phyloP scores from a whole-genome alignment of 495 filamentous ascomycete species.

The Penicillium maclennaniae region DNA sequence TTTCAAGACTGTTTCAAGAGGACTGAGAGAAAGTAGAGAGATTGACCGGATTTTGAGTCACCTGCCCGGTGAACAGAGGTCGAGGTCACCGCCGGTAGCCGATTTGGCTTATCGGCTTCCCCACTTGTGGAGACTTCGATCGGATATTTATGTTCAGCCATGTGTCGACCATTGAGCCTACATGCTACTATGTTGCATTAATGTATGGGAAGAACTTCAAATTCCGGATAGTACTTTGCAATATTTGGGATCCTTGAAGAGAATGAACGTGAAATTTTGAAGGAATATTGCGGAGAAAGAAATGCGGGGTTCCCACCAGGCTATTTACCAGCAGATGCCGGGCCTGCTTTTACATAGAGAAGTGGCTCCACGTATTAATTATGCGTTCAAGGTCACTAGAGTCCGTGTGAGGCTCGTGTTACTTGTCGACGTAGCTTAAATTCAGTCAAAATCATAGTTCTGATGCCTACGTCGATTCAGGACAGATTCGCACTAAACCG shows the following conservation, averaged over 20 bases:
- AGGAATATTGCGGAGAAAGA: neutral
- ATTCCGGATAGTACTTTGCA: neutral
- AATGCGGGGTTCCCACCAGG: too few species aligned
- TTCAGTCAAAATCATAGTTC: too few species aligned
- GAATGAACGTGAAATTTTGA: neutral
- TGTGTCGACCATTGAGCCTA: too few species aligned
- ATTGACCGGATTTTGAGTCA: conserved; percentile 12
- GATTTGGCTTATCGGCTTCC: conserved; percentile 19
- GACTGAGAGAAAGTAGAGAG: neutral
- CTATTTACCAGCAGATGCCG: too few species aligned
- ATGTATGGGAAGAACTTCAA: neutral
- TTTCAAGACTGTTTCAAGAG: neutral
- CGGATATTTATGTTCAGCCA: too few species aligned
- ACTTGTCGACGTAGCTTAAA: too few species aligned
- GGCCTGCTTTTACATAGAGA: too few species aligned
- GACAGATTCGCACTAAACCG: too few species aligned
- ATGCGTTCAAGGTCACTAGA: too few species aligned
- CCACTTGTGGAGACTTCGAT: conserved; percentile 11
- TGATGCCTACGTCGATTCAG: too few species aligned
- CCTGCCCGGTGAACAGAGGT: conserved; percentile 15
- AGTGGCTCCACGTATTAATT: too few species aligned
- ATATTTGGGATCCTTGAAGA: neutral
- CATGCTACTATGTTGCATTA: neutral
- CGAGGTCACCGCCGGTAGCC: conserved; percentile 21
- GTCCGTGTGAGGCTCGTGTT: too few species aligned